Conservation (phyloP, 1,284 basidiomycete genomes). For the Cerrena zonata region DNA sequence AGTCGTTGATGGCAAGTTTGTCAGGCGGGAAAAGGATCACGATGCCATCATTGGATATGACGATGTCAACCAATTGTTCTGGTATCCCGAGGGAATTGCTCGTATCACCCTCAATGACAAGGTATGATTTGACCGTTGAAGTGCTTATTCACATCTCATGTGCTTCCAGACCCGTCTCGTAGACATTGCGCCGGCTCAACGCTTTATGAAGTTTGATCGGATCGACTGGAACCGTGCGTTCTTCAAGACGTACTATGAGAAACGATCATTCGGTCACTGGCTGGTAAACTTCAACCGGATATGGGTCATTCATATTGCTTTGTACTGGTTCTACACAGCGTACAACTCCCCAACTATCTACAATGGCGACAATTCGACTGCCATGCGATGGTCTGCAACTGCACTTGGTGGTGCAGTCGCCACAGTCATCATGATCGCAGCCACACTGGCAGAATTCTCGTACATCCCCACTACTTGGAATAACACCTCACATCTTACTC, state of each 20-base stretch:
- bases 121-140: conserved; percentile 35
- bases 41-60: conserved; percentile 96
- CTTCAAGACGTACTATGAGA: conserved; percentile 96
- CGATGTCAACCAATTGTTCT: conserved; percentile 98
- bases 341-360: conserved; percentile 91
- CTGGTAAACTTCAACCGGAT: conserved; percentile 97
- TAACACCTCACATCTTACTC: conserved; percentile 88
- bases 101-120: conserved; percentile 86
- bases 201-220: conserved; percentile 92
- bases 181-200: conserved; percentile 80
- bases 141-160: neutral
- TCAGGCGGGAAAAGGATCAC: conserved; percentile 89
- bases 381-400: conserved; percentile 82
- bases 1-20: conserved; percentile 91
- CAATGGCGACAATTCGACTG: conserved; percentile 49
- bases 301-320: conserved; percentile 89
- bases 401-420: conserved; percentile 89
- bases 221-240: conserved; percentile 92
- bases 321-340: conserved; percentile 92
- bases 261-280: conserved; percentile 88
- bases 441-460: conserved; percentile 87
- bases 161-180: conserved; percentile 73
- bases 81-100: conserved; percentile 98
- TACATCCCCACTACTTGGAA: conserved; percentile 97
- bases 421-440: conserved; percentile 87